Evolutionary conservation across 2,329 filamentous ascomycete genomes (phyloP), one percentile per base, ranked within the genome.

Genomic region (Sporothrix phasma): DNA sequence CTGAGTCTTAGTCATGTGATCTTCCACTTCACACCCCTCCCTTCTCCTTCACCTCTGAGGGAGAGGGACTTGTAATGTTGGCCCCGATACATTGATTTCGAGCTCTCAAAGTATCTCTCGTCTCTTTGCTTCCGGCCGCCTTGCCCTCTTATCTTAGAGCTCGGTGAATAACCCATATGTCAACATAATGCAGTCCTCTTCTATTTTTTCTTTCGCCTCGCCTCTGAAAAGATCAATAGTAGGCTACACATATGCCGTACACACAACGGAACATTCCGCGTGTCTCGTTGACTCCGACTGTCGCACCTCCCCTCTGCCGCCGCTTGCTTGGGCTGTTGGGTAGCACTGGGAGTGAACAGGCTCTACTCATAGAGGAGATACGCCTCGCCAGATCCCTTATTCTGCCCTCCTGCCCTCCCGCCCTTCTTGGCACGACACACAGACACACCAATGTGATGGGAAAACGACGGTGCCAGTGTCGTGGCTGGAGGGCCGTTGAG

Each of bases 11-110:
- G n/a, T n/a, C n/a, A n/a, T n/a, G n/a, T n/a, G n/a, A n/a, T n/a
- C n/a, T n/a, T n/a, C n/a, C n/a, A n/a, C n/a, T n/a, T n/a, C n/a
- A 61, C 56, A 60, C 56, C 41, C 41, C 41, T 37, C 34, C 22
- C 49, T 6, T 59, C n/a, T 31, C 22, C n/a, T 22, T 24, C 3
- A 34, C 8, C 26, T 47, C 15, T 47, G 22, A 22, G 31, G 31
- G 17, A 11, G 2, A 8, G 10, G 24, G n/a, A 60, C 56, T 34
- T 46, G 37, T 13, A 24, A n/a, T 29, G 3, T 4, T 41, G 13
- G 45, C 22, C 31, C 29, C 31, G 46, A 41, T 62, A 62, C 60
- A 29, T 51, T n/a, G 15, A 51, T 29, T 6, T 24, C 3, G 15
- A 24, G 17, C 6, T 5, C 15, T 2, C 26, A 51, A 62, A 41